Evolutionary conservation across 2,329 filamentous ascomycete genomes (phyloP).

Genomic region (Fusarium nisikadoi): DNA sequence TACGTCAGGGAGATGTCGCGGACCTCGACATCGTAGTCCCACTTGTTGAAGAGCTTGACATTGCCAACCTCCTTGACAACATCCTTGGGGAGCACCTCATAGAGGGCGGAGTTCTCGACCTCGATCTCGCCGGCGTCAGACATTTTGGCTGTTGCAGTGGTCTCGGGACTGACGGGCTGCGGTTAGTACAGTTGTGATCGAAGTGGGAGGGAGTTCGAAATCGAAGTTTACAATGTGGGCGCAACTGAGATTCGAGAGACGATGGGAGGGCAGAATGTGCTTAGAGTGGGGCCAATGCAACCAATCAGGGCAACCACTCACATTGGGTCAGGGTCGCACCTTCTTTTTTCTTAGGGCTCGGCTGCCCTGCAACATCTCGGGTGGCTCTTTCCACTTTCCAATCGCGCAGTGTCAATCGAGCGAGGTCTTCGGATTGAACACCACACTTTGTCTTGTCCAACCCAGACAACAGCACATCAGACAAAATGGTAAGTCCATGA

Average conservation of each 20-base stretch:
- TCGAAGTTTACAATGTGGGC: conserved; percentile 38
- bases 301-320: not conserved
- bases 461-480: conserved; percentile 54
- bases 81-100: conserved; percentile 91
- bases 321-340: conserved; percentile 12
- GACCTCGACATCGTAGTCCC: conserved; percentile 98
- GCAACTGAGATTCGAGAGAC: conserved; percentile 12
- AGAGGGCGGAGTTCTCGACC: conserved; percentile 81
- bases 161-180: conserved; percentile 47
- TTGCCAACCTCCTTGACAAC: conserved; percentile 88
- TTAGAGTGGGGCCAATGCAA: not conserved
- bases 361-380: conserved; percentile 49
- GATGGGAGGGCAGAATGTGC: conserved; percentile 11
- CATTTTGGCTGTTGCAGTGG: conserved; percentile 71
- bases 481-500: conserved; percentile 56
- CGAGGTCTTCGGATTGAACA: conserved; percentile 34
- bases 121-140: conserved; percentile 96
- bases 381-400: conserved; percentile 20
- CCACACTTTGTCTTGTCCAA: conserved; percentile 49
- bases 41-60: conserved; percentile 98
- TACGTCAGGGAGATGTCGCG: conserved; percentile 99
- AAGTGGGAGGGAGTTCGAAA: conserved; percentile 47
- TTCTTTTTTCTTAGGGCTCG: conserved; percentile 26
- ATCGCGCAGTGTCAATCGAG: conserved; percentile 10
- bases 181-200: conserved; percentile 51